Evolutionary conservation across 306 rosid species (phyloP).

Genomic region (Albizia julibrissin): DNA sequence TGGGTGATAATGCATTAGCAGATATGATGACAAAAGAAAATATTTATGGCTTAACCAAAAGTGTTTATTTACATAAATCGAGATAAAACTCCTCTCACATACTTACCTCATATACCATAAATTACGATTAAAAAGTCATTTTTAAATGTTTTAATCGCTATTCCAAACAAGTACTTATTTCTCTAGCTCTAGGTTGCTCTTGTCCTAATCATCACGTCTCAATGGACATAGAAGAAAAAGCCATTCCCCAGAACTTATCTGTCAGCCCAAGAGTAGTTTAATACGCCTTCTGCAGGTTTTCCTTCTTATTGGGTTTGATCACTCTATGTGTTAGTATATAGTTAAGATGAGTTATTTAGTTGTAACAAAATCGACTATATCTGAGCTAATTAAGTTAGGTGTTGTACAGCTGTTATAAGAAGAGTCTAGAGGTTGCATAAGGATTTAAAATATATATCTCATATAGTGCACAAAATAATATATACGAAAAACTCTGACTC

Average conservation of each 20-base stretch:
- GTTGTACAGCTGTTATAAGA: no score
- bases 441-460: no score
- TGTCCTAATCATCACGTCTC: constrained; percentile 47
- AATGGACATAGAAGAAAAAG: constrained; percentile 75
- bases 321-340: no score
- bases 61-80: constrained; percentile 33
- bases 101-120: no score
- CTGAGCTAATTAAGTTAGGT: no score
- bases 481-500: no score
- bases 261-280: constrained; percentile 46
- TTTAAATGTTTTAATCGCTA: no score
- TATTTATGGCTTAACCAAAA: constrained; percentile 37
- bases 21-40: constrained; percentile 75
- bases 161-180: constrained; percentile 26
- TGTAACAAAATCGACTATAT: no score
- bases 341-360: no score
- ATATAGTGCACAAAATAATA: no score
- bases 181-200: constrained; percentile 55
- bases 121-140: no score
- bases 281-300: constrained; percentile 57
- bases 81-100: neutral
- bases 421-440: no score
- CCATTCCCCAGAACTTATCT: constrained; percentile 53
- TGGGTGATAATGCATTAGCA: neutral
- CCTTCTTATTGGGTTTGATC: constrained; percentile 23